Conservation (phyloP, 805 yeast species). For the Wickerhamiella sorbophila region DNA sequence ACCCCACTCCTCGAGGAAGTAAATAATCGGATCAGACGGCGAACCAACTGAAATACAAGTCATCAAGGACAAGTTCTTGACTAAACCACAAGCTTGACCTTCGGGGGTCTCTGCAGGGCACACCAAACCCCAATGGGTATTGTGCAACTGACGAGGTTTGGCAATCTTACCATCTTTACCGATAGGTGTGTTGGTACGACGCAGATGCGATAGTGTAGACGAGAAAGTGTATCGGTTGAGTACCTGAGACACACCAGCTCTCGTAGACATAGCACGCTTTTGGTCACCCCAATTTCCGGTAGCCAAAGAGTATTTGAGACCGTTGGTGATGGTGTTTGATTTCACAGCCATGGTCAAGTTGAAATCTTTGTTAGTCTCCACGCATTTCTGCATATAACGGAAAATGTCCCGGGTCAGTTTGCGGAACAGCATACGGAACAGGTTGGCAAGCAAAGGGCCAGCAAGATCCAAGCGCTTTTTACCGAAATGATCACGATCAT, state of each 20-base stretch:
- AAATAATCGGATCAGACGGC: conserved; percentile 86
- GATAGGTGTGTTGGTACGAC: conserved; percentile 98
- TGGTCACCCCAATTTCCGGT: conserved; percentile 99
- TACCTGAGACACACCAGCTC: conserved; percentile 99
- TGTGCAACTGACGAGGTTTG: conserved; percentile 96
- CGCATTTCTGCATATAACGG: conserved; percentile 97
- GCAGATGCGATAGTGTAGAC: conserved; percentile 94
- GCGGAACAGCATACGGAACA: conserved; percentile 86
- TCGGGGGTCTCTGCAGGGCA: conserved; percentile 99
- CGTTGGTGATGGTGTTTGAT: conserved; percentile 93
- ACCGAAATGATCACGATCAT: conserved; percentile 99
- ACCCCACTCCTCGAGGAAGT: conserved; percentile 97
- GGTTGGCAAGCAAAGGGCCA: conserved; percentile 90
- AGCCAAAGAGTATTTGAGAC: conserved; percentile 92
- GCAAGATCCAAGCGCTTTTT: conserved; percentile 96
- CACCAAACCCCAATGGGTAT: conserved; percentile 98
- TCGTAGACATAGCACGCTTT: conserved; percentile 95
- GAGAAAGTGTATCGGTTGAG: conserved; percentile 95
- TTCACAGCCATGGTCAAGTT: conserved; percentile 92
- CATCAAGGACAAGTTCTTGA: conserved; percentile 90
- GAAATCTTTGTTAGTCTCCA: conserved; percentile 94
- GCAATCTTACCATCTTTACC: conserved; percentile 99
- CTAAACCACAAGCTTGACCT: conserved; percentile 99
- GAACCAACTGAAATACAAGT: conserved; percentile 96
- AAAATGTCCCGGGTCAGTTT: conserved; percentile 93